Evolutionary conservation across 257 asterid species (phyloP).

Genomic region (Petunia axillaris): DNA sequence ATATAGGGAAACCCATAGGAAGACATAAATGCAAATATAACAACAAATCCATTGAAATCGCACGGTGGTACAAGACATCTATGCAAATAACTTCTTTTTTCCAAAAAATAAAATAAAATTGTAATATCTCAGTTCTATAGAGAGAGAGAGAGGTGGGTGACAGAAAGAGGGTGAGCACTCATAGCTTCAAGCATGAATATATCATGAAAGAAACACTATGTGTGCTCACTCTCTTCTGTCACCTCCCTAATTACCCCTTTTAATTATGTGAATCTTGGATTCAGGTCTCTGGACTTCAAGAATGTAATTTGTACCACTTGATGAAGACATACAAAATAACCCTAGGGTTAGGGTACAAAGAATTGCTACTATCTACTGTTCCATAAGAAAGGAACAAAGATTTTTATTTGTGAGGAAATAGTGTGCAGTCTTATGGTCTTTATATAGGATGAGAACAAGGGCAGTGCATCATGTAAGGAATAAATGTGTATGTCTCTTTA

Average conservation of each 20-base stretch:
- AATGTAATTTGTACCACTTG: no score
- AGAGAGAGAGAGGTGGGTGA: neutral
- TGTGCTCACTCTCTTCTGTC: conserved; percentile 23
- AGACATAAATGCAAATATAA: no score
- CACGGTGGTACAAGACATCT: no score
- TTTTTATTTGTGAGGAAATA: neutral
- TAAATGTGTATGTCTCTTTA: neutral
- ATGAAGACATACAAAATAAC: neutral
- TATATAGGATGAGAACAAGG: conserved; percentile 5
- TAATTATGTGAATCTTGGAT: no score
- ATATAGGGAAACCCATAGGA: neutral
- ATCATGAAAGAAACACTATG: conserved; percentile 1
- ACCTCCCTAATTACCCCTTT: neutral
- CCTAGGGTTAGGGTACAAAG: no score
- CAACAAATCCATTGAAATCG: no score
- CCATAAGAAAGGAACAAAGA: neutral
- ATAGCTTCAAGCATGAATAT: conserved; percentile 5
- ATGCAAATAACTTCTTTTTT: neutral
- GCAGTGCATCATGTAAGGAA: neutral
- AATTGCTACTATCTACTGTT: neutral
- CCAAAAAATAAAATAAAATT: neutral
- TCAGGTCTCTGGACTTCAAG: no score
- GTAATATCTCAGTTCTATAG: neutral
- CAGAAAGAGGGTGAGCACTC: conserved; percentile 21
- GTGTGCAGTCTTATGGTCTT: neutral